Base-by-base conservation (phyloP, 2,329 filamentous ascomycete genomes). In the Ophiostoma pallidulum region DNA sequence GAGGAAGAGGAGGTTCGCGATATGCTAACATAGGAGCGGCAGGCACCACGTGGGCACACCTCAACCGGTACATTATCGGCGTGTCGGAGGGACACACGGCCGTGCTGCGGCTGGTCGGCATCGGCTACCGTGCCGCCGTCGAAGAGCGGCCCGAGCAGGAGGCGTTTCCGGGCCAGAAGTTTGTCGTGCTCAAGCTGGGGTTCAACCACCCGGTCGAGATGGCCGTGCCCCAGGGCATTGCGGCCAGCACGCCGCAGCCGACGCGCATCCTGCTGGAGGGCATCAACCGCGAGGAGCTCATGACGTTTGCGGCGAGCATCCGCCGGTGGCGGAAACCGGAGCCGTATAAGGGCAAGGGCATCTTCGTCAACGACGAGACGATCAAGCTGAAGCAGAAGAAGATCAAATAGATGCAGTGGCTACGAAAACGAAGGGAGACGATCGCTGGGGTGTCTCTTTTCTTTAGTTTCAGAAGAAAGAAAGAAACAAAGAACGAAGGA, bases 321-420 rank as follows among this genome's bases (percentile, higher is more conserved):
- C 76, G 88, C 58, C 77, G 73, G 66, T 97, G 91, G 91, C 82
- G 92, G 62, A 78, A 77, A 55, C 92, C 92, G 26, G 92, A 98
- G 70, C 92, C 92, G 55, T 98, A 98, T 69, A 98, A 98, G 79
- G 92, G 92, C 57, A 97, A 98, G 80, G 92, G 92, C 59, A 94
- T 98, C 58, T 98, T 97, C 64, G 83, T 98, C 59, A 94, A 97
- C 62, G 88, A 90, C 54, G 89, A 98, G 75, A 96, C 89, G 26
- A 96, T 98, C 70, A 94, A 85, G 76, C 67, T 98, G 67, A 98
- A 98, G 82, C 84, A 87, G 61, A 98, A 96, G 84, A 92, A 91
- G 78, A 88, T 91, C 66, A 91, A 90, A 75, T 92, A 81, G 71
- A 46, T 33, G 31, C 10, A 33, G n/a, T 10, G 31, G 31, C 31